Base-by-base conservation (phyloP, 106 monocot species). In the Hemerocallis citrina region DNA sequence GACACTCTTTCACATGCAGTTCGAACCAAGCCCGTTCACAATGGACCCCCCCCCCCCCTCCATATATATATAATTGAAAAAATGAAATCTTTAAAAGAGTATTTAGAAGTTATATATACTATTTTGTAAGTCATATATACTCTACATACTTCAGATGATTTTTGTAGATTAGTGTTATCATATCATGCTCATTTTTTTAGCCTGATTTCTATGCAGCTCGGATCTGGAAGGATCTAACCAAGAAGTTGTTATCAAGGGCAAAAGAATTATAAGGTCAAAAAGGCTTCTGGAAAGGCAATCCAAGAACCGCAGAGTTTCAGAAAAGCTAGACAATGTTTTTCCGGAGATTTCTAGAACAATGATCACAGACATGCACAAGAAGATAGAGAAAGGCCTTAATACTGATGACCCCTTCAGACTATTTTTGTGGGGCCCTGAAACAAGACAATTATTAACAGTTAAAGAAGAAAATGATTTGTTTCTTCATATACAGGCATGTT, bases 381-480 rank as follows among this genome's bases (percentile, higher is more conserved):
- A 86, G 57, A 55, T 73, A 17, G 52, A 58, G 40, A 83, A 71
- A 52, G 38, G 54, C 6, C 72, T 68, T 35, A 68, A 81, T 57
- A 59, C 65, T 24, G 78, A 81, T 57, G 92, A 92, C 28, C 80
- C 92, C 23, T 75, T 83, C 33, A 79, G 66, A 57, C 58, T 92
- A 37, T 92, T 92, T 39, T 73, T 92, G 48, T 72, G 77, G 55
- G 75, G 69, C 21, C 83, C 83, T 63, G 83, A 80, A 64, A 87
- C 92, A 29, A 83, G 61, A 42, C 68, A 81, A 40, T 59, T 92
- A 31, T 61, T 92, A 31, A 83, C 92, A 64, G 64, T 84, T 27
- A 78, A 80, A 70, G 83, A 92, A 78, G 92, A 92, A 63, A 84
- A 73, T 33, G 75, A 77, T 34, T 34, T 92, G 47, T 75, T 92